Evolutionary conservation across 106 monocot species (phyloP), one percentile per base, ranked within the genome.

Genomic region (Vanilla planifolia): DNA sequence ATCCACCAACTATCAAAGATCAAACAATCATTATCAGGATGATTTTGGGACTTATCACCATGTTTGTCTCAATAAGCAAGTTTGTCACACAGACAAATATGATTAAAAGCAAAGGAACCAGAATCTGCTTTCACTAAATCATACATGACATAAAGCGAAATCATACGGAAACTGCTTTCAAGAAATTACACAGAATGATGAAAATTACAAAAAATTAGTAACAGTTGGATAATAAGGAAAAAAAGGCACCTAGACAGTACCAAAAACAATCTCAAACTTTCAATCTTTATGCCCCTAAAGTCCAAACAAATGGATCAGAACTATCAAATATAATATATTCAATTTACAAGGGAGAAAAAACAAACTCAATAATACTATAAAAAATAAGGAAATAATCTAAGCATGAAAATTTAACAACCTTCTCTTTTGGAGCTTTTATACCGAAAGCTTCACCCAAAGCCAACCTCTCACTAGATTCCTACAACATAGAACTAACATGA

Each of bases 361-460:
- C 3, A 13, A 42, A 16, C 16, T 42, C 7, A 42, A 8, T 42
- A 13, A 42, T 42, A 13, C 14, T 42, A 13, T 5, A 9, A 9
- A 42, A 46, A 16, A 46, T 46, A 46, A 46, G 20, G 1, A 46
- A 46, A 47, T 19, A 17, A 20, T 47, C 5, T 20, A 55, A 55
- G 16, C 16, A 27, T 8, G 19, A 44, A 22, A 22, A 32, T 33
- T 8, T 27, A 0, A 51, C 52, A 61, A 87, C 90, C 87, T 90
- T 87, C 55, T 79, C 69, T 44, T 71, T 64, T 61, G 95, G 95
- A 59, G 95, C 63, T 73, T 84, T 96, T 67, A 87, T 79, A 62
- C 95, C 95, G 77, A 96, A 96, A 65, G 84, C 76, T 61, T 96
- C 95, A 46, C 95, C 95, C 90, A 96, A 77, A 58, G 90, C 95